Base-by-base conservation (phyloP, 352 stramenopile genomes). In the Globisporangium irregulare region DNA sequence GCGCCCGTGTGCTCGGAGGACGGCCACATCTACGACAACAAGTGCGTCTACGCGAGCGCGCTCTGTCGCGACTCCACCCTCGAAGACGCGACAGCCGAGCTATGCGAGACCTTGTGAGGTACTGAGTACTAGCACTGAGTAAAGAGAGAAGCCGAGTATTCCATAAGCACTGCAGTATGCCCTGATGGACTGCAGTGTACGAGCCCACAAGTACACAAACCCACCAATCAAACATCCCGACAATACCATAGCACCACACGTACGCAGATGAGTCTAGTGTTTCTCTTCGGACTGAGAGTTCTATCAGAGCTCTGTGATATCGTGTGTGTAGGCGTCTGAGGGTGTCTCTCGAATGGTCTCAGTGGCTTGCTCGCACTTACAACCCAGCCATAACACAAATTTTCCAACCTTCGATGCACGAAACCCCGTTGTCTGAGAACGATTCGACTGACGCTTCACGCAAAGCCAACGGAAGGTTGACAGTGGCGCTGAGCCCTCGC, bases 11-110 rank as follows among this genome's bases (percentile, higher is more conserved):
- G 72, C 48, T 68, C 59, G 18, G 43, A 29, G 2, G 69, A 71
- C 59, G 61, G 61, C 27, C 46, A 73, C 27, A 71, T 72, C 36
- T 78, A 78, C 69, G 34, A 41, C 8, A 78, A 73, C 48, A 18
- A 24, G 22, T 74, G 69, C 43, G 59, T 67, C 20, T 71, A 55
- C 41, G 29, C 36, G 36, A 70, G 59, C n/a, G 48, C 50, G 14
- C 32, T 46, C 10, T 74, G 69, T 9, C 69, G 58, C 29, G 57
- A 74, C 48, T 14, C 69, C 38, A 62, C 50, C 20, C 27, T 67
- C 2, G 8, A 27, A 12, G 38, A 61, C 18, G 59, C 66, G 14
- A 62, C 24, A 18, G 51, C 27, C n/a, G 36, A 59, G 22, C 24
- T 66, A 41, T 70, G 65, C 50, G 34, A 20, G 32, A 36, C 48